Conservation (phyloP, 768 basidiomycete species). For the Termitomyces sp. region DNA sequence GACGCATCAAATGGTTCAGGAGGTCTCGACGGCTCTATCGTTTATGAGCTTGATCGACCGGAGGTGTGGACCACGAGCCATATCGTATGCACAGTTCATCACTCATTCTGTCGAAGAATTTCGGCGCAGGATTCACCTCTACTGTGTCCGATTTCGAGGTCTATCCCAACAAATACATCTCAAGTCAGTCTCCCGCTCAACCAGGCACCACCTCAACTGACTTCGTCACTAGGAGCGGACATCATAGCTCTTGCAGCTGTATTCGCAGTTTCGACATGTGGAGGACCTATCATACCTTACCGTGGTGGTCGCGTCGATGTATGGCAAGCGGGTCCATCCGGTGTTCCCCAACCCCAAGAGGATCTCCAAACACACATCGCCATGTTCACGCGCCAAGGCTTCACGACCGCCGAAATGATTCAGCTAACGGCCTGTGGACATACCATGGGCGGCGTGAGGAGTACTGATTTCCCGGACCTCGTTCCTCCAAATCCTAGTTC, state of each 20-base stretch:
- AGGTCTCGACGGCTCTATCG: constrained; percentile 48
- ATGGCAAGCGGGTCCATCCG: constrained; percentile 29
- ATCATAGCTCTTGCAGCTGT: constrained; percentile 36
- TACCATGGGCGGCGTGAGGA: constrained; percentile 46
- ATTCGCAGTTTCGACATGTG: constrained; percentile 36
- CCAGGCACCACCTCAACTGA: not conserved
- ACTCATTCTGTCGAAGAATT: constrained; percentile 30
- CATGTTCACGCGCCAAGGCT: constrained; percentile 40
- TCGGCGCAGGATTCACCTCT: constrained; percentile 41
- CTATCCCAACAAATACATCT: constrained; percentile 40
- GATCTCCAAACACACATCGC: constrained; percentile 33
- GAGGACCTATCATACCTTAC: constrained; percentile 41
- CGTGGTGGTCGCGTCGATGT: constrained; percentile 41
- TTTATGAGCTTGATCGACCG: constrained; percentile 37
- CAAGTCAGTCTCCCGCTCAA: constrained; percentile 27
- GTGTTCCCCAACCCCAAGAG: constrained; percentile 42
- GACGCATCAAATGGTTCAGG: constrained; percentile 42
- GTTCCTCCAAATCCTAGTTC: constrained; percentile 30
- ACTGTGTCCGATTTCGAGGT: constrained; percentile 37
- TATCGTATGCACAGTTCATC: not conserved
- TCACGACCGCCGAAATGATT: constrained; percentile 45
- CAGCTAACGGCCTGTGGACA: constrained; percentile 49
- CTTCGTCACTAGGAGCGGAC: constrained; percentile 34
- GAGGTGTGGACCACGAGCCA: constrained; percentile 27
- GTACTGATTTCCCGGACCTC: constrained; percentile 40